These are phyloP conservation scores for Amanita pallidorosea DNA, from an alignment of 768 basidiomycete genomes.

Conservation along the genomic window DNA sequence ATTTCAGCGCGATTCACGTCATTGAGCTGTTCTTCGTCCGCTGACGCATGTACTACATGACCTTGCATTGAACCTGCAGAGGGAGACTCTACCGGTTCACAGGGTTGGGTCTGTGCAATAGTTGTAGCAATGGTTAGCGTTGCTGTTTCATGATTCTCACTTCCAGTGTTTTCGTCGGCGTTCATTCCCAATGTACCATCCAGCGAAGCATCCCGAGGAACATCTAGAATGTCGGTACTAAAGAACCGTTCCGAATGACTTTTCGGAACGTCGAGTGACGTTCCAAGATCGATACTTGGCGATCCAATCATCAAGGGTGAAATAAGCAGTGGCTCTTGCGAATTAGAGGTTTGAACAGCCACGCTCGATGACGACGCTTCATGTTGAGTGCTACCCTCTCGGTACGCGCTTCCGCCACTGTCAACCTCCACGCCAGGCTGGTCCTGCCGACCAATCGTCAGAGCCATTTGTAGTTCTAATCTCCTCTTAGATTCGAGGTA, in stretches of 20 bases:
- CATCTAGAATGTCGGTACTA: background rate
- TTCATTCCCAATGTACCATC: background rate
- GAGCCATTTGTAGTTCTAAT: slow-evolving; percentile 27
- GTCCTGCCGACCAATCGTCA: slow-evolving; percentile 11
- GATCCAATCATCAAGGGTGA: background rate
- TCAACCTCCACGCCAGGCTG: background rate
- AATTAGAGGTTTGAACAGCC: background rate
- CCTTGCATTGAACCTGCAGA: background rate
- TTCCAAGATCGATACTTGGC: background rate
- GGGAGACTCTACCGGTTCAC: background rate
- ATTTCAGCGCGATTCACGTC: background rate
- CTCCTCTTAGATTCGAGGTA: slow-evolving; percentile 42
- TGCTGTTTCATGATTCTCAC: background rate
- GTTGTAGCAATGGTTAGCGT: background rate
- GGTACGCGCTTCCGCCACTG: background rate
- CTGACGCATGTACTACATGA: background rate
- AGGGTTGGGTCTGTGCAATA: background rate
- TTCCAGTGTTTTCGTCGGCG: background rate
- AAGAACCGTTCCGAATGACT: background rate
- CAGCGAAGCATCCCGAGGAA: background rate
- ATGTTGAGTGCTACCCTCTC: slow-evolving; percentile 2
- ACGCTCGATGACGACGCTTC: background rate
- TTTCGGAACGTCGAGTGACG: background rate
- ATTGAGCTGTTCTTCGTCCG: background rate
- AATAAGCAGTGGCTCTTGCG: background rate